phyloP scores from a whole-genome alignment of 805 yeast genomes.

The Gaillardinia entomophila region DNA sequence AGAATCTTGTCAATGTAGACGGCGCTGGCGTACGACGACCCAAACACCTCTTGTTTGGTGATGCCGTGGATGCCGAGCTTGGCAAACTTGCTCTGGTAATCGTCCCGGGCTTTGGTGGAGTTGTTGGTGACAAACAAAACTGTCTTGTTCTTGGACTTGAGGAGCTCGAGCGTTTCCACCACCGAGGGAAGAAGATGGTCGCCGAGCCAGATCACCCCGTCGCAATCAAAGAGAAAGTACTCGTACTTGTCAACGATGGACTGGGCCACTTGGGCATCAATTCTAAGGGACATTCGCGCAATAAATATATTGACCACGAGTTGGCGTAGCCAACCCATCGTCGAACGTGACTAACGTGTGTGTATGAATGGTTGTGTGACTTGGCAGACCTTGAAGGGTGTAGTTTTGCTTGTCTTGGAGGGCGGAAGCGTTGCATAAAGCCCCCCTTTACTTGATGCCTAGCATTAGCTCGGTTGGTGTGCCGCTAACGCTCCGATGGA shows the following conservation, averaged over 20 bases:
- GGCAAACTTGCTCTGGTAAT: conserved; percentile 70
- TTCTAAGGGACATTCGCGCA: too few species aligned
- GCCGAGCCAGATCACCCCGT: conserved; percentile 96
- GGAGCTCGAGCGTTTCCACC: conserved; percentile 63
- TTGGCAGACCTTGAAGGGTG: too few species aligned
- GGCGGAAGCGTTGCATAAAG: too few species aligned
- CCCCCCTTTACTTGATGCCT: too few species aligned
- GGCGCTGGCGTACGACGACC: conserved; percentile 89
- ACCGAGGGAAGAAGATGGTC: conserved; percentile 72
- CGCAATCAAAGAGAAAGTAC: conserved; percentile 92
- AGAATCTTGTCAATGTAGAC: conserved; percentile 74
- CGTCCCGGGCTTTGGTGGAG: conserved; percentile 81
- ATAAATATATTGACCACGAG: too few species aligned
- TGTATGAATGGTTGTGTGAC: too few species aligned
- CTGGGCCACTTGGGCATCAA: conserved; percentile 36
- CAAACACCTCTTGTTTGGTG: conserved; percentile 68
- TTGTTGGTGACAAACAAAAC: conserved; percentile 91
- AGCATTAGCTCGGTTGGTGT: too few species aligned
- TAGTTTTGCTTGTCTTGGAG: too few species aligned
- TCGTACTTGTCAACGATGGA: conserved; percentile 62
- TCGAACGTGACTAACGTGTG: too few species aligned
- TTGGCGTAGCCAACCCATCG: too few species aligned
- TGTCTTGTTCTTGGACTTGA: conserved; percentile 54
- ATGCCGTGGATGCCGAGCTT: conserved; percentile 48
- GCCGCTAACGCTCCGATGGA: conserved; percentile 23